Evolutionary conservation across 192 early-diverging fungal species (phyloP).

Genomic region (Coemansia nantahalensis): DNA sequence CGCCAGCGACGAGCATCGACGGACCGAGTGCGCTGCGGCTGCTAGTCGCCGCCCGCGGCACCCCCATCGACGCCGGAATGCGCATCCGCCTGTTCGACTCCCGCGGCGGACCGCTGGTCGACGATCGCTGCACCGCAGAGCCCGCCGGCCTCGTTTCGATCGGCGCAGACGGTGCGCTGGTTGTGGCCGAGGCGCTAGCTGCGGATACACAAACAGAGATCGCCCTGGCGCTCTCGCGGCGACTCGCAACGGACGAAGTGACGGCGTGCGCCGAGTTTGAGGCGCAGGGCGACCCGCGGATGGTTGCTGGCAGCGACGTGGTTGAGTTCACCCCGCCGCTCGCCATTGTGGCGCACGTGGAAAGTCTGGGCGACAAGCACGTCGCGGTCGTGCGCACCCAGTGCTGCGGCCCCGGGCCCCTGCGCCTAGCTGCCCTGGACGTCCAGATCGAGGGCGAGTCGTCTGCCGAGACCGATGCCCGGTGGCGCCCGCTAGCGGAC

Average conservation of each 20-base stretch:
- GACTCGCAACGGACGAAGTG: slow-evolving; percentile 1
- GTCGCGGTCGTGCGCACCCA: slow-evolving; percentile 13
- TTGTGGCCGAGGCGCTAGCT: slow-evolving; percentile 8
- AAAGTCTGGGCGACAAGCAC: background rate
- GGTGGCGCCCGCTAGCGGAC: slow-evolving; percentile 1
- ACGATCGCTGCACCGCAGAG: background rate
- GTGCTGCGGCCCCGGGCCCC: slow-evolving; percentile 3
- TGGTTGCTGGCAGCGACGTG: slow-evolving; percentile 8
- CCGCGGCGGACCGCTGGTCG: slow-evolving; percentile 5
- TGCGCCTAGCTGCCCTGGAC: slow-evolving; percentile 5
- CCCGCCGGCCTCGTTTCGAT: background rate
- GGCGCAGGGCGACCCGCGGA: background rate
- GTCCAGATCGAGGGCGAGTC: background rate
- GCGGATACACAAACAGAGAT: background rate
- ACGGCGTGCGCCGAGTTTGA: slow-evolving; percentile 20
- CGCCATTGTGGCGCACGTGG: slow-evolving; percentile 1
- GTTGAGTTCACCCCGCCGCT: slow-evolving; percentile 23
- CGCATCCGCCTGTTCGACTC: slow-evolving; percentile 24
- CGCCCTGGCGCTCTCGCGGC: slow-evolving; percentile 5
- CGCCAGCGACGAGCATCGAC: background rate
- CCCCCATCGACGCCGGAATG: slow-evolving; percentile 14
- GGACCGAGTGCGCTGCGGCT: slow-evolving; percentile 15
- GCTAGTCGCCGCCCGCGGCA: background rate
- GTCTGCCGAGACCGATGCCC: background rate
- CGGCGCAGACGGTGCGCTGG: slow-evolving; percentile 10